Evolutionary conservation across 2,329 filamentous ascomycete species (phyloP), one percentile per base, ranked within the genome.

Genomic region (Colletotrichum gloeosporioides): DNA sequence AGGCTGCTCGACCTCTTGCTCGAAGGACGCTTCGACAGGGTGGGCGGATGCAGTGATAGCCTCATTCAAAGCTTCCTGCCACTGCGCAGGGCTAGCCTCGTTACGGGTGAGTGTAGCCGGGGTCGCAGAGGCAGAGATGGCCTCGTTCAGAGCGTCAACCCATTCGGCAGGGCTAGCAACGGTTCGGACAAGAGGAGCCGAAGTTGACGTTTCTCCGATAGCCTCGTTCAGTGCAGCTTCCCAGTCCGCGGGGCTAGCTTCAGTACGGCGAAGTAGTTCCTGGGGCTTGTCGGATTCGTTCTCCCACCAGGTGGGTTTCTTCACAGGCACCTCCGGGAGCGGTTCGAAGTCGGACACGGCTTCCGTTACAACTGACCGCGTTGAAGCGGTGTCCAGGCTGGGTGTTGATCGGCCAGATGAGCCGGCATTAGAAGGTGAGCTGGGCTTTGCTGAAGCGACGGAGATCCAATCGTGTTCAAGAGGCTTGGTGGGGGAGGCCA

Each of bases 391-490:
- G 15, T 76, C 73, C 59, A 77, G n/a, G 15, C 53, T 61, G 6
- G 75, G 71, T 8, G 75, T 75, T 18, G 71, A 75, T 16, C 63
- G 79, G 64, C 22, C 66, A 27, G 70, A 71, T 5, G 61, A 29
- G 29, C 32, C 64, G 16, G 61, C 49, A 4, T 77, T 36, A 32
- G 61, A 69, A 22, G 66, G 49, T 44, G 76, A 73, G 18, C 31
- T 39, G 25, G 67, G 57, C 25, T 63, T 44, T 3, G 22, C 18
- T 10, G 69, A 36, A 8, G 64, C 62, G 15, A 74, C 9, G 10
- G 63, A 71, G 55, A 80, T 76, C 80, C 80, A 82, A 74, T 82
- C 73, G n/a, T 65, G 75, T 22, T 71, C 68, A 27, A 71, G 65
- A 15, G 70, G 49, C 13, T 25, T 49, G 15, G 44, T 29, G 10